Evolutionary conservation across 2,329 filamentous ascomycete genomes (phyloP).

Genomic region (Byssothecium circinans): DNA sequence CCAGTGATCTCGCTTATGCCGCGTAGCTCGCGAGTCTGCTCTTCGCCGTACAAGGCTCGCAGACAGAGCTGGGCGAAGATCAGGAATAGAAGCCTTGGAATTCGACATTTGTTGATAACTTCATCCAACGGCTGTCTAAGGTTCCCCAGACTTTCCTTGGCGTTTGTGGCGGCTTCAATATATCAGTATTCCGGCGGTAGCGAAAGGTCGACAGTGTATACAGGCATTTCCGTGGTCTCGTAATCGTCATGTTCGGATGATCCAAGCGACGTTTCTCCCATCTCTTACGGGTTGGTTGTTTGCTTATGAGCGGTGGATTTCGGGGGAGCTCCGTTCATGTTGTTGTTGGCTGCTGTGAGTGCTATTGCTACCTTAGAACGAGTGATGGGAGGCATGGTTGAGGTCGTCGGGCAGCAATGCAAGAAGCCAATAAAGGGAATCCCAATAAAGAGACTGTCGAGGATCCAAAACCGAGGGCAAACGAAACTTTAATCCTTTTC

Average conservation of each 20-base stretch:
- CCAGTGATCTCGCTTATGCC: constrained; percentile 57
- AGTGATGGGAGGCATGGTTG: too few species aligned
- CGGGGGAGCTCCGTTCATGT: too few species aligned
- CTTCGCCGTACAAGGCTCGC: constrained; percentile 53
- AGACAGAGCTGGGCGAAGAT: constrained; percentile 52
- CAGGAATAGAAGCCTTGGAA: constrained; percentile 15
- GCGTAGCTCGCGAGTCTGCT: constrained; percentile 63
- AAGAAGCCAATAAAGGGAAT: too few species aligned
- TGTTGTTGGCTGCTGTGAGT: too few species aligned
- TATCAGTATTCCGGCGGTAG: constrained; percentile 57
- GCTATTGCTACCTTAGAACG: too few species aligned
- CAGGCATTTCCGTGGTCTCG: constrained; percentile 27
- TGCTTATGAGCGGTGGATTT: too few species aligned
- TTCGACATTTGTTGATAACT: constrained; percentile 40
- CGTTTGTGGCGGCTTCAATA: constrained; percentile 50
- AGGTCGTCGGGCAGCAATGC: too few species aligned
- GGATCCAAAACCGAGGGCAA: too few species aligned
- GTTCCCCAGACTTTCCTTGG: constrained; percentile 47
- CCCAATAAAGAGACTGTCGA: too few species aligned
- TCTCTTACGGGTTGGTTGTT: too few species aligned
- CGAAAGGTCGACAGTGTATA: constrained; percentile 58
- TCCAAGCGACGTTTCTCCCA: too few species aligned
- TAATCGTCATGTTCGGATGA: neutral
- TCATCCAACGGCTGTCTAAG: constrained; percentile 57
- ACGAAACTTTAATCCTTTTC: too few species aligned